phyloP scores from a whole-genome alignment of 73 alveolate genomes.

The Tetrahymena borealis region DNA sequence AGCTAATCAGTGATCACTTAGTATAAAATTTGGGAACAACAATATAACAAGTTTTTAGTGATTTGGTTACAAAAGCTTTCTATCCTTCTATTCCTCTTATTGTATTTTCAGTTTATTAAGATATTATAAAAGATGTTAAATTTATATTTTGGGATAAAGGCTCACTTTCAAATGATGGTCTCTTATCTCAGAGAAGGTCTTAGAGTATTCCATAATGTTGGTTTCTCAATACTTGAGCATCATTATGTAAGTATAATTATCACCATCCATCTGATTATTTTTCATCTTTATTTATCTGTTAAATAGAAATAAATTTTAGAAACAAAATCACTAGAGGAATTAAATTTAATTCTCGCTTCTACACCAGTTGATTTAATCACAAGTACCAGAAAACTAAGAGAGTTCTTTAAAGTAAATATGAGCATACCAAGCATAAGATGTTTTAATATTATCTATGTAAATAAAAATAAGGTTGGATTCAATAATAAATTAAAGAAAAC shows the following conservation, averaged over 20 bases:
- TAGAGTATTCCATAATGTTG: neutral
- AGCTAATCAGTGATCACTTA: neutral
- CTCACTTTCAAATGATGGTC: neutral
- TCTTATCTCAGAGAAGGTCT: neutral
- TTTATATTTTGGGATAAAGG: neutral
- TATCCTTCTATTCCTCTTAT: neutral
- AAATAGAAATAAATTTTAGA: neutral
- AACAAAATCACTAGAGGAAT: neutral
- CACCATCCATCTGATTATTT: neutral
- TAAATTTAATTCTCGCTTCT: neutral
- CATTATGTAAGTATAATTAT: neutral
- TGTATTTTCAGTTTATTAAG: neutral
- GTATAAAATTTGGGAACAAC: neutral
- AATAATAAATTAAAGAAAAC: neutral
- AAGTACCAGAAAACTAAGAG: neutral
- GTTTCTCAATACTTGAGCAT: neutral
- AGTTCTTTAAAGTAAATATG: neutral
- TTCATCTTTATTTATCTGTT: too few species aligned
- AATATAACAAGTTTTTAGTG: neutral
- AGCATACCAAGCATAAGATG: neutral
- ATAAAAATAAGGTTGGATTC: neutral
- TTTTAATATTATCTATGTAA: neutral
- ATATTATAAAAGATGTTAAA: neutral
- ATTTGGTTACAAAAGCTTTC: neutral
- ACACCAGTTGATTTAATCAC: neutral